Percentiles rank a stretch among this genome's conserved stretches.
phyloP scores from a whole-genome alignment of 2,329 filamentous ascomycete genomes.

The Magnaporthiopsis poae region DNA sequence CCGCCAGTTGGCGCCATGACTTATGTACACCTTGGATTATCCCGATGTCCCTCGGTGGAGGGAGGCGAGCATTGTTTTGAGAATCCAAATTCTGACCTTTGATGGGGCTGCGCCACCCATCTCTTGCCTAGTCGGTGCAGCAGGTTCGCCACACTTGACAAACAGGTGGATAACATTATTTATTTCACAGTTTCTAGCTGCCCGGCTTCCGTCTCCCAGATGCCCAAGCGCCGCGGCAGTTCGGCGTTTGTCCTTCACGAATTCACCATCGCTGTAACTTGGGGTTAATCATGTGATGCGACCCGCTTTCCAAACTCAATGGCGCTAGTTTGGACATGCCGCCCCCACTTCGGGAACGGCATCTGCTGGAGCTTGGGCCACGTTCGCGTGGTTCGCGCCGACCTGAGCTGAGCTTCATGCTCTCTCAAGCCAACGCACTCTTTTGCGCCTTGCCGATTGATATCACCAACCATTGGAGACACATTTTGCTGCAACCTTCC shows the following conservation, averaged over 20 bases:
- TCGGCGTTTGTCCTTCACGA: background rate
- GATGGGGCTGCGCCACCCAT: no score
- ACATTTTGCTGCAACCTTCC: background rate
- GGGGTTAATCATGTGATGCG: background rate
- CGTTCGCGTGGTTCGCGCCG: background rate
- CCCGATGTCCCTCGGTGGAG: no score
- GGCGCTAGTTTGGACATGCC: no score
- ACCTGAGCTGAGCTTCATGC: background rate
- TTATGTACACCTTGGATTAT: background rate
- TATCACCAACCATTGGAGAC: background rate
- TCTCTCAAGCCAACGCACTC: background rate
- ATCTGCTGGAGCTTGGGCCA: background rate
- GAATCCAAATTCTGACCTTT: background rate
- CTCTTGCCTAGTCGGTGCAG: background rate
- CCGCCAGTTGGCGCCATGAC: background rate
- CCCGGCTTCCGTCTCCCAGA: background rate
- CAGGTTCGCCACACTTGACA: background rate
- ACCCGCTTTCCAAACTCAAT: background rate
- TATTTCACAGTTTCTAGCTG: background rate
- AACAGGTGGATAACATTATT: background rate
- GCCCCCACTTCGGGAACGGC: background rate
- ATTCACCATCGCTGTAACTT: no score
- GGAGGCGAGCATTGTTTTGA: background rate
- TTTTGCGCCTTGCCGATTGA: background rate
- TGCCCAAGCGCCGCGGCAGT: no score